Conservation (phyloP, 2,329 filamentous ascomycete genomes). For the Leptosphaerulina australis region DNA sequence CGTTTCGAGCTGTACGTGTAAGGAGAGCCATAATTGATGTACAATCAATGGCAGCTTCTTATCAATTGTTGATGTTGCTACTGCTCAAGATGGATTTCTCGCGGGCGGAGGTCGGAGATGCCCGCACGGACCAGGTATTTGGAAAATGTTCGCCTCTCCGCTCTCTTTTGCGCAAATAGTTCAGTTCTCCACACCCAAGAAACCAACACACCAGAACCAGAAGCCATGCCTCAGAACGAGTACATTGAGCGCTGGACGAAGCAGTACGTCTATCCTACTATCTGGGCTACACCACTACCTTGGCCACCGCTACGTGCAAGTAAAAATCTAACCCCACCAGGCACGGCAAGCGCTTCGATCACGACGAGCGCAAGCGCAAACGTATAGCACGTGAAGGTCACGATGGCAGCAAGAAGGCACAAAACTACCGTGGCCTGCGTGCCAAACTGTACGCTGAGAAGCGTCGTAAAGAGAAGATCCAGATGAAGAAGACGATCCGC, state of each 20-base stretch:
- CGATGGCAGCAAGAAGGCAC: constrained; percentile 84
- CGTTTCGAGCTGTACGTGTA: constrained; percentile 64
- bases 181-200: constrained; percentile 5
- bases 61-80: neutral
- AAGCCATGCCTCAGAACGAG: constrained; percentile 76
- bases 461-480: constrained; percentile 85
- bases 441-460: constrained; percentile 95
- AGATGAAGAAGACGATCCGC: constrained; percentile 65
- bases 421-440: constrained; percentile 87
- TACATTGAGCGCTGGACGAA: constrained; percentile 77
- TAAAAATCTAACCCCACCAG: constrained; percentile 36
- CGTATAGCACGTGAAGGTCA: constrained; percentile 85
- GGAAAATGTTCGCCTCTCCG: constrained; percentile 1
- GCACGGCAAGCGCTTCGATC: constrained; percentile 64
- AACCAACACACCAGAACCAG: constrained; percentile 16
- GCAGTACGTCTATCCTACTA: constrained; percentile 51
- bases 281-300: neutral
- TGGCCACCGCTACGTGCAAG: too few relatives aligned
- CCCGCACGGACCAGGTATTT: constrained; percentile 19
- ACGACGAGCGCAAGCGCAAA: constrained; percentile 90
- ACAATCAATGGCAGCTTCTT: neutral
- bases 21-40: constrained; percentile 47
- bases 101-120: constrained; percentile 24
- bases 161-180: constrained; percentile 9
- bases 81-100: constrained; percentile 12